Conservation (phyloP, 371 early-diverging fungal species). For the Mortierella sp. region DNA sequence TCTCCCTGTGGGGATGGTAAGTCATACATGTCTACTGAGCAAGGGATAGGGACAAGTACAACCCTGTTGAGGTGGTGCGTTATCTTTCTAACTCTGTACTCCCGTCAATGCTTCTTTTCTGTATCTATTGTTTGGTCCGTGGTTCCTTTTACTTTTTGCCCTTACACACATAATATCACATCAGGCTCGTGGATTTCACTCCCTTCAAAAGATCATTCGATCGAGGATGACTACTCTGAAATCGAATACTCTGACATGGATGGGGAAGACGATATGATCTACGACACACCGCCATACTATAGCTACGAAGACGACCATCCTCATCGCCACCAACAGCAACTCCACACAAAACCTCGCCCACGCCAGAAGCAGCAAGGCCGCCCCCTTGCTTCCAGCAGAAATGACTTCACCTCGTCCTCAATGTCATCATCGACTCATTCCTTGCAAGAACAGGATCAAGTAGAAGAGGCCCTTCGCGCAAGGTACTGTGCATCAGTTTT, state of each 20-base stretch:
- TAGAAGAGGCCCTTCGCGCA: slow-evolving; percentile 55
- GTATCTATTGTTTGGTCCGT: background rate
- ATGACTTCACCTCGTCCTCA: slow-evolving; percentile 30
- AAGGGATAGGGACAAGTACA: background rate
- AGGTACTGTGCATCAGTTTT: slow-evolving; percentile 20
- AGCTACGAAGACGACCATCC: slow-evolving; percentile 37
- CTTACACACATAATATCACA: too few species aligned
- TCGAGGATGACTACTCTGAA: slow-evolving; percentile 53
- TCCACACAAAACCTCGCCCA: slow-evolving; percentile 1
- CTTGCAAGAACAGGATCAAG: slow-evolving; percentile 51
- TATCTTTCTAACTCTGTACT: background rate
- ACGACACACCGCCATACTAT: slow-evolving; percentile 50
- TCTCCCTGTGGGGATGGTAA: slow-evolving; percentile 54
- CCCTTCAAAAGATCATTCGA: slow-evolving; percentile 34
- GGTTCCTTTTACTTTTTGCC: background rate
- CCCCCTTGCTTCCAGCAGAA: slow-evolving; percentile 30
- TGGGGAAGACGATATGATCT: slow-evolving; percentile 54
- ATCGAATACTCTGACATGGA: slow-evolving; percentile 55
- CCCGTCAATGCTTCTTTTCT: background rate
- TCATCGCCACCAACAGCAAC: slow-evolving; percentile 17
- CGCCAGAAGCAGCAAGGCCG: slow-evolving; percentile 25
- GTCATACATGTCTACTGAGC: background rate
- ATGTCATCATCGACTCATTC: slow-evolving; percentile 35
- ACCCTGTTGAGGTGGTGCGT: too few species aligned
- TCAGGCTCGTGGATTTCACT: slow-evolving; percentile 51